Conservation (phyloP, 441 rosid species). For the Pelargonium cotyledonis region DNA sequence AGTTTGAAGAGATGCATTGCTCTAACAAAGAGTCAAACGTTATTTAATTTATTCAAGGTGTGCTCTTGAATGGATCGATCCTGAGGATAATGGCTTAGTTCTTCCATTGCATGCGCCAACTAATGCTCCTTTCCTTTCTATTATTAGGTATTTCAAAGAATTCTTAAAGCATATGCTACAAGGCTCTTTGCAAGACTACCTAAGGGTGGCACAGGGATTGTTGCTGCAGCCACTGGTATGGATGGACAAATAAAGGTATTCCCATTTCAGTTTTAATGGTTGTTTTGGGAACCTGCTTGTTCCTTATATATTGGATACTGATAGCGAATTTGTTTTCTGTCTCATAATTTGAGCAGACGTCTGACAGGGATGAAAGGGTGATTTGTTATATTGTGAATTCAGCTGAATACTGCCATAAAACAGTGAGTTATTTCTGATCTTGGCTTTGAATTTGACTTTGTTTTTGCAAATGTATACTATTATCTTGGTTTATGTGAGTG, state of each 20-base stretch:
- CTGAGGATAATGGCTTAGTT: slow-evolving; percentile 10
- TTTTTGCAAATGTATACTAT: slow-evolving; percentile 17
- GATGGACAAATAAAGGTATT: slow-evolving; percentile 94
- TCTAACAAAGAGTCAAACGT: slow-evolving; percentile 80
- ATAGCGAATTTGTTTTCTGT: slow-evolving; percentile 20
- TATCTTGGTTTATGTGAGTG: slow-evolving; percentile 5
- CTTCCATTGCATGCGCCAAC: not conserved
- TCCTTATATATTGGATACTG: slow-evolving; percentile 15
- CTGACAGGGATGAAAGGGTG: slow-evolving; percentile 93
- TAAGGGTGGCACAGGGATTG: slow-evolving; percentile 92
- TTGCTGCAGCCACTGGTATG: slow-evolving; percentile 98
- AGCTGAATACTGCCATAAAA: slow-evolving; percentile 91
- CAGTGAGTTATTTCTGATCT: slow-evolving; percentile 43
- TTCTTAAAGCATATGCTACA: slow-evolving; percentile 86
- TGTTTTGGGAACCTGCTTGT: slow-evolving; percentile 2
- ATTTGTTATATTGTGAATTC: slow-evolving; percentile 95
- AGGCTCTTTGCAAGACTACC: slow-evolving; percentile 88
- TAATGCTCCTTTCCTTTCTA: slow-evolving; percentile 1
- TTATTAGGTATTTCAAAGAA: slow-evolving; percentile 86
- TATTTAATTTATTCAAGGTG: slow-evolving; percentile 92
- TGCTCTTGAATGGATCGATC: slow-evolving; percentile 10
- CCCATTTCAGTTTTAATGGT: not conserved
- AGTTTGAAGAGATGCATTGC: slow-evolving; percentile 95
- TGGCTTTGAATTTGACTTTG: not conserved
- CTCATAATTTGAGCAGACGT: slow-evolving; percentile 48